These are phyloP conservation scores for Fusarium heterosporum DNA, from an alignment of 2,329 filamentous ascomycete species.

Conservation along the genomic window DNA sequence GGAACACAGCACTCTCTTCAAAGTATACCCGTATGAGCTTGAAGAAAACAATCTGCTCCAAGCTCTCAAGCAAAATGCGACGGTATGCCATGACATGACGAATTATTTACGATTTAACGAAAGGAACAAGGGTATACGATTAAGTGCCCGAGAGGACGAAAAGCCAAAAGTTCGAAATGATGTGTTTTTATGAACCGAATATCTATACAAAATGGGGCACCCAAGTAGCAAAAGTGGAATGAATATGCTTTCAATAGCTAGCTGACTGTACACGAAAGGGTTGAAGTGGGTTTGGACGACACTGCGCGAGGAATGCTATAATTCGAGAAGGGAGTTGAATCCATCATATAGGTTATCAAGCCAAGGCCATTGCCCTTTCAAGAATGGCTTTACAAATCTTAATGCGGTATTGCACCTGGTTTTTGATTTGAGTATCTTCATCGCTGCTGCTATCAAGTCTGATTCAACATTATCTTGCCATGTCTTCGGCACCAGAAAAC, in stretches of 20 bases:
- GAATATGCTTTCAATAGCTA: not conserved
- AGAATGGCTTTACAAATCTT: not conserved
- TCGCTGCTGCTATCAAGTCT: constrained; percentile 11
- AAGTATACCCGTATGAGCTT: not conserved
- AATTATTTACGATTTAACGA: constrained; percentile 44
- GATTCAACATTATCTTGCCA: constrained; percentile 28
- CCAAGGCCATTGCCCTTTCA: not conserved
- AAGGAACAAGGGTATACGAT: constrained; percentile 17
- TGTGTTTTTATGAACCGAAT: constrained; percentile 10
- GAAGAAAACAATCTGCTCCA: not conserved
- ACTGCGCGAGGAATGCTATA: not conserved
- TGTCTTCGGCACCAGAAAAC: constrained; percentile 2
- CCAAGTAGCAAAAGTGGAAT: not conserved
- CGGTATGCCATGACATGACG: constrained; percentile 35
- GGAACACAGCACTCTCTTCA: constrained; percentile 46
- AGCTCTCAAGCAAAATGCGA: constrained; percentile 22
- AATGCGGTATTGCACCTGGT: constrained; percentile 4
- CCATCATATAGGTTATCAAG: not conserved
- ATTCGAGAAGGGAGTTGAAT: not conserved
- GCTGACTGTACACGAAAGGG: not conserved
- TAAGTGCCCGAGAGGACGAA: constrained; percentile 12
- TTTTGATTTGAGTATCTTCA: constrained; percentile 2
- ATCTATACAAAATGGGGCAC: constrained; percentile 8
- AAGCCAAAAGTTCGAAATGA: constrained; percentile 30
- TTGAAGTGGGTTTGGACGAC: not conserved